A percentile compares a stretch with the other conserved stretches of the same genome.
These are phyloP conservation scores for Hibiscus tridactylites DNA, from an alignment of 345 rosid species.

Conservation along the genomic window DNA sequence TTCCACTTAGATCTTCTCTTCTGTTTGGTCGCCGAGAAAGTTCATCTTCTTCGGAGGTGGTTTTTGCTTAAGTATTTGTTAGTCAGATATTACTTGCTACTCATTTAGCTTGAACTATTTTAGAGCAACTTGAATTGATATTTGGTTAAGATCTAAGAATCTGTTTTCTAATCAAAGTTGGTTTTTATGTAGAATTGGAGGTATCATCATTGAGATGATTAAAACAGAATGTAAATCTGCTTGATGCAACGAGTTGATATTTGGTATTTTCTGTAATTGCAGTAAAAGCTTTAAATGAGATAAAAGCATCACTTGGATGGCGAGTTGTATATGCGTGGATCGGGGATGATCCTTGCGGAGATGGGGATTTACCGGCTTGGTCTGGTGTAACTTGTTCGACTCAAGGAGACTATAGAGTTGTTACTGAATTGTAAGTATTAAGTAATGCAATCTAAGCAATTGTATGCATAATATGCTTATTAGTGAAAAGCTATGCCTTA, in stretches of 20 bases:
- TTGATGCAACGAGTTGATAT: not conserved
- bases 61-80: not conserved
- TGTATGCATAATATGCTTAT: not conserved
- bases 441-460: not conserved
- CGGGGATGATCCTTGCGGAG: slow-evolving; percentile 98
- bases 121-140: not conserved
- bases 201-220: not conserved
- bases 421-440: slow-evolving; percentile 57
- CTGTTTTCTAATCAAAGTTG: not conserved
- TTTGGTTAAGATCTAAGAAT: not conserved
- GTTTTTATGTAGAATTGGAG: not conserved
- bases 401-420: slow-evolving; percentile 83
- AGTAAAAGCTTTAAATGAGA: slow-evolving; percentile 97
- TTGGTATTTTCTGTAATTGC: not conserved
- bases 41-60: not conserved
- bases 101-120: not conserved
- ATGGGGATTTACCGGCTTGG: slow-evolving; percentile 82
- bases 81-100: not conserved
- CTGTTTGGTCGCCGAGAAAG: not conserved
- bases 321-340: slow-evolving; percentile 95
- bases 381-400: slow-evolving; percentile 91
- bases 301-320: slow-evolving; percentile 96
- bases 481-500: not conserved
- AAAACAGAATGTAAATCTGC: not conserved
- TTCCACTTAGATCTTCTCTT: slow-evolving; percentile 3